Evolutionary conservation across 345 rosid genomes (phyloP).

Genomic region (Murraya koenigii): DNA sequence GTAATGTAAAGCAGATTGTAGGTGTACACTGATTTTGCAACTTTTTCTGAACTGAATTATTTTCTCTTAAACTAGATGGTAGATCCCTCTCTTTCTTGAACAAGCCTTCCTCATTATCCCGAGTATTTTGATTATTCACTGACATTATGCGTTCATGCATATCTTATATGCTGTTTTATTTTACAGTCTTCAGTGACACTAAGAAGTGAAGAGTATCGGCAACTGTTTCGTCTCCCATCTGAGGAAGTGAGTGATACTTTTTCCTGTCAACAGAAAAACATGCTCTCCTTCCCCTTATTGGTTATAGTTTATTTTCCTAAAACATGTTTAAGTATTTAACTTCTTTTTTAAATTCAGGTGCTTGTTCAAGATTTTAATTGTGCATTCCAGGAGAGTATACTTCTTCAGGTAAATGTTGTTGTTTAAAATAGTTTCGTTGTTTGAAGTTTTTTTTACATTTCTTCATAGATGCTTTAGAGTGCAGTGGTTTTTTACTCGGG

Average conservation of each 20-base stretch:
- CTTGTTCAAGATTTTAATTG: conserved; percentile 94
- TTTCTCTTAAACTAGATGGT: neutral
- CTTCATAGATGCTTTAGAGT: neutral
- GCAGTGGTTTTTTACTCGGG: neutral
- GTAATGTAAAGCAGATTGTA: neutral
- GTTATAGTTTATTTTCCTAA: neutral
- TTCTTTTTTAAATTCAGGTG: conserved; percentile 37
- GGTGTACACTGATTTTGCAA: too few species aligned
- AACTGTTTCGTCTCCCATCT: conserved; percentile 73
- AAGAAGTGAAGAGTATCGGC: conserved; percentile 85
- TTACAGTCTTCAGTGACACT: conserved; percentile 46
- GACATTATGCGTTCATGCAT: neutral
- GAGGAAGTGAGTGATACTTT: conserved; percentile 57
- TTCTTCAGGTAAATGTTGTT: conserved; percentile 66
- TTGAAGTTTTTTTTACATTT: neutral
- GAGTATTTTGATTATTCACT: neutral
- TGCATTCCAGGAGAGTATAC: conserved; percentile 94
- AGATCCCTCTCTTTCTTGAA: too few species aligned
- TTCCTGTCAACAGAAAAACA: neutral
- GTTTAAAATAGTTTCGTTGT: neutral
- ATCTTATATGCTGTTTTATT: conserved; percentile 3
- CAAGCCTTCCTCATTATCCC: neutral
- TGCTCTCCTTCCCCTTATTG: neutral
- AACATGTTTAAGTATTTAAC: conserved; percentile 2
- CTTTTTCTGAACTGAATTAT: too few species aligned